A percentile compares a stretch with the other conserved stretches of the same genome.
phyloP scores from a whole-genome alignment of 768 basidiomycete genomes.

The Leccinum fibrillosum region DNA sequence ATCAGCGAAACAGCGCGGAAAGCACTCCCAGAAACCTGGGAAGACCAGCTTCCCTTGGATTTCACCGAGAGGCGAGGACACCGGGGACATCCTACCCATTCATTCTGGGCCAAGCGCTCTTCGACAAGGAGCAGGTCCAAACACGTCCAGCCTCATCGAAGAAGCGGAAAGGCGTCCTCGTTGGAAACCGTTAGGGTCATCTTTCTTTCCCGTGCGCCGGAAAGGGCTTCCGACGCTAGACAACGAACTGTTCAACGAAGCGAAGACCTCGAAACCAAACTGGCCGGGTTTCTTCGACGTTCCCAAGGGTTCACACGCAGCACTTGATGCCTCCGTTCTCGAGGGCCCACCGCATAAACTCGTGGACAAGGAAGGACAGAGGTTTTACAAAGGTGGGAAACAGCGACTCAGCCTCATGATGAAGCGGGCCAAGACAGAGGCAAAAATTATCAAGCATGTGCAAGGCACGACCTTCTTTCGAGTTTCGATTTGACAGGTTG shows the following conservation, averaged over 20 bases:
- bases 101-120: background rate
- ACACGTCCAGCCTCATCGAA: slow-evolving; percentile 6
- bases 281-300: slow-evolving; percentile 23
- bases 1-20: slow-evolving; percentile 6
- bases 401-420: slow-evolving; percentile 25
- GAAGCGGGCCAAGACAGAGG: slow-evolving; percentile 33
- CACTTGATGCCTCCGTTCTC: slow-evolving; percentile 12
- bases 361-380: slow-evolving; percentile 19
- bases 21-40: background rate
- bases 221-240: slow-evolving; percentile 17
- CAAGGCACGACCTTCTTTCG: slow-evolving; percentile 37
- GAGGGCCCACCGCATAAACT: background rate
- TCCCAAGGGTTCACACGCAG: slow-evolving; percentile 14
- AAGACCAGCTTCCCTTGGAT: background rate
- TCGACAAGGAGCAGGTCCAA: background rate
- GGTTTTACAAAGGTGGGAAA: slow-evolving; percentile 31
- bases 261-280: slow-evolving; percentile 20
- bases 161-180: slow-evolving; percentile 3
- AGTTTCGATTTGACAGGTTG: background rate
- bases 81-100: background rate
- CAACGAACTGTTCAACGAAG: slow-evolving; percentile 23
- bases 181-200: slow-evolving; percentile 10
- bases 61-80: background rate
- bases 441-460: slow-evolving; percentile 41
- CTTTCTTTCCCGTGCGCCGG: slow-evolving; percentile 12